Evolutionary conservation across 73 alveolate species (phyloP), one percentile per base, ranked within the genome.

Genomic region (Paramecium sonneborni): DNA sequence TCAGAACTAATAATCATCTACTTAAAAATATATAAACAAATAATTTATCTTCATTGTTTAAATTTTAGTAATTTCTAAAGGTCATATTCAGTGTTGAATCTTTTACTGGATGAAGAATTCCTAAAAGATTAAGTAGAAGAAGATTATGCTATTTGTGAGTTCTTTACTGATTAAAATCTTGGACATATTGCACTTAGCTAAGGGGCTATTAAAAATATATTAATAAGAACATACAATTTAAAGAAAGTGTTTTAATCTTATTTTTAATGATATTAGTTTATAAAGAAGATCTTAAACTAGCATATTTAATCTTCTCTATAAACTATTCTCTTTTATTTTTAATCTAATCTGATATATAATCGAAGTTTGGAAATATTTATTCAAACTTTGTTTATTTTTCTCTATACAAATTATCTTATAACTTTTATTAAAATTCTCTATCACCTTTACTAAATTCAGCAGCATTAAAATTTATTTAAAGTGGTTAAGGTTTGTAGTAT

Each of bases 381-480:
- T 20, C 48, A 28, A 7, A 68, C 23, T 68, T 68, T 24, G n/a
- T 6, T 6, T 10, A 68, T 24, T 68, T 12, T 23, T 68, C 85
- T 20, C 85, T 20, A 68, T 68, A 24, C 5, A 68, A 12, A 68
- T 68, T 68, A 24, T 68, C 85, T 18, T 68, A 68, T 24, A 68
- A 68, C 23, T 28, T 68, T 68, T 68, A 68, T 68, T 28, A 23
- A 20, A 68, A 68, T 68, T 68, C 85, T 18, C 23, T 23, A 24
- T 68, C 85, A 10, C 85, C 85, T 24, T 68, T 68, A 28, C 85
- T 68, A 18, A 68, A 68, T 68, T 68, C 85, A 6, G 8, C 14
- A 10, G 5, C 55, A 68, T 68, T 23, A 24, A 68, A 68, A 24
- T 68, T 68, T 18, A 10, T 10, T 12, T 12, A 6, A 6, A 68